Evolutionary conservation across 2,329 filamentous ascomycete species (phyloP).

Genomic region (Claviceps sp.): DNA sequence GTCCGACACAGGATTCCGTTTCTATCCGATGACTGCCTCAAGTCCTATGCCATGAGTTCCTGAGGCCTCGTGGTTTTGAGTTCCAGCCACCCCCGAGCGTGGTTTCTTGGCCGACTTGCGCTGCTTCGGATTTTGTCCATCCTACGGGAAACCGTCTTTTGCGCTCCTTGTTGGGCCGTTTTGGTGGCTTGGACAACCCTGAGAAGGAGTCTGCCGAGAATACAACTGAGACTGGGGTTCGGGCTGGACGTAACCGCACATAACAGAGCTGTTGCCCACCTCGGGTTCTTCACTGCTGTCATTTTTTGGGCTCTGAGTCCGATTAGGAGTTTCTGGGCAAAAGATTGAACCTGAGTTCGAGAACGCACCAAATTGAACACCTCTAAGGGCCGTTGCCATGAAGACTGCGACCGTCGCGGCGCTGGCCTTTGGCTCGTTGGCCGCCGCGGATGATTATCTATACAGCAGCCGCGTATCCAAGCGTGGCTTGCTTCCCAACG

Average conservation of each 20-base stretch:
- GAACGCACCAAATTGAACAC: no score
- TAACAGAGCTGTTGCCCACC: background rate
- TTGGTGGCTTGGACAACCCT: background rate
- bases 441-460: conserved; percentile 4
- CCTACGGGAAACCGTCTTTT: background rate
- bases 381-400: background rate
- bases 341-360: background rate
- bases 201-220: no score
- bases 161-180: background rate
- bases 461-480: conserved; percentile 5
- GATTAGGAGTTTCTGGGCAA: no score
- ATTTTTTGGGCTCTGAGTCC: no score
- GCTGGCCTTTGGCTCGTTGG: conserved; percentile 2
- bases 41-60: no score
- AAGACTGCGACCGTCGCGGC: conserved; percentile 1
- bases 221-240: background rate
- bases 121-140: background rate
- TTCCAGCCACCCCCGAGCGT: no score
- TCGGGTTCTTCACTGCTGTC: background rate
- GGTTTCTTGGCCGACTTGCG: background rate
- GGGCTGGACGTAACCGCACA: background rate
- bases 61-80: no score
- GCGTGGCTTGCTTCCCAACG: conserved; percentile 5
- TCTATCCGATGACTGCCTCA: no score
- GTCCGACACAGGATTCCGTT: no score